These are phyloP conservation scores for Phaffia australis DNA, from an alignment of 768 basidiomycete genomes.

Conservation along the genomic window DNA sequence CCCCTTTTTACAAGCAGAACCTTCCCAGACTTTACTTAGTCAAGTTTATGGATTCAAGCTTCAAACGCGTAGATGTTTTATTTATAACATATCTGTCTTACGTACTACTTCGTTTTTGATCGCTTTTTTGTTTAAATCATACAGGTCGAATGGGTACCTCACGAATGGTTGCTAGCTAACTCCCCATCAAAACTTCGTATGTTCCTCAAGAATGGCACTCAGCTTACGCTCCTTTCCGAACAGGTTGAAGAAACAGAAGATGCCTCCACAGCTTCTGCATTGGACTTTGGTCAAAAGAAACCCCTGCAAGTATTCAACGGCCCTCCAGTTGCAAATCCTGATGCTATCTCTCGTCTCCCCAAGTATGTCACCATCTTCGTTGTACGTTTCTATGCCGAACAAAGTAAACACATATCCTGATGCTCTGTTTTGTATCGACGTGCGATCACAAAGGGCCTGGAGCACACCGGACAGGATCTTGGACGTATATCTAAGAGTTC, in stretches of 20 bases:
- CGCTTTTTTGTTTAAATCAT: not conserved
- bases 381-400: not conserved
- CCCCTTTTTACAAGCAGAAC: conserved; percentile 47
- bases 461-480: conserved; percentile 80
- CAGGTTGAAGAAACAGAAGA: conserved; percentile 32
- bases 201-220: conserved; percentile 60
- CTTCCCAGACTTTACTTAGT: conserved; percentile 87
- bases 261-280: conserved; percentile 30
- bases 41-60: conserved; percentile 75
- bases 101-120: not conserved
- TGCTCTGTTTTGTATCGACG: not conserved
- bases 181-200: conserved; percentile 57
- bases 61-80: conserved; percentile 43
- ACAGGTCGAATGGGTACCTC: conserved; percentile 72
- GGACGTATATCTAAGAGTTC: conserved; percentile 50
- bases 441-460: conserved; percentile 11
- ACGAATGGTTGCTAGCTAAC: conserved; percentile 71
- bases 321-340: conserved; percentile 45
- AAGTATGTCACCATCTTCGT: conserved; percentile 29
- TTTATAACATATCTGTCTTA: conserved; percentile 34
- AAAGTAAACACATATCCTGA: too few species aligned
- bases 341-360: conserved; percentile 67
- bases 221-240: conserved; percentile 49
- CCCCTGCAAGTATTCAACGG: conserved; percentile 28
- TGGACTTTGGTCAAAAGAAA: conserved; percentile 2